Base-by-base conservation (phyloP, 768 basidiomycete species). In the Artomyces pyxidatus region DNA sequence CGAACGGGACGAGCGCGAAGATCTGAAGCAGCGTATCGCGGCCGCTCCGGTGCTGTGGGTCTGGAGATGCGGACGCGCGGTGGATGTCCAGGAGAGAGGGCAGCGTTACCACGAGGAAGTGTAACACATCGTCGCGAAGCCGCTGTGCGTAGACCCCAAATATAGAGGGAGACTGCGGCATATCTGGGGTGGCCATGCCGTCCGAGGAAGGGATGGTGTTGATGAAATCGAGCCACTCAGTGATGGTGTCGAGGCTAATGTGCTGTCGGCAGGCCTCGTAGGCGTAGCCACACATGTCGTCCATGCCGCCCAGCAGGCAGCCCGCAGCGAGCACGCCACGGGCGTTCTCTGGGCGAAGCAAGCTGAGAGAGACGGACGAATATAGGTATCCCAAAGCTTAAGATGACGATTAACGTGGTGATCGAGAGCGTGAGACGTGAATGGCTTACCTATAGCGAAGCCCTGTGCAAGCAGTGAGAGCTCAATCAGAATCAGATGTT, bases 261-360 rank as follows among this genome's bases (percentile, higher is more conserved):
- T 85, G 86, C 51, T 77, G 79, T 58, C 78, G 77, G 71, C 87
- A 90, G 42, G 80, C 70, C 46, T 80, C 78, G 65, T 92, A 93
- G 19, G 91, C 78, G 59, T 83, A 83, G 54, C 75, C 75, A 65
- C 83, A 85, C 29, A 94, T 71, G 29, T 93, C 88, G 39, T 90
- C 81, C 85, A 93, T 86, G 38, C 88, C 89, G 45, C 88, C 88
- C 39, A 93, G 77, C 28, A 91, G 71, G 65, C 83, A 88, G 12
- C 85, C 86, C 39, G 89, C 85, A 40, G 90, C 88, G 43, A 95
- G 80, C 32, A 91, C 85, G 17, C 81, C 83, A 61, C 89, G 81
- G 49, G 89, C 85, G 67, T 93, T 93, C 60, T 81, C 76, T 44
- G 85, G 76, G 59, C 76, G 77, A 57, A 94, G 74, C 52, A 81